Base-by-base conservation (phyloP, 2,329 filamentous ascomycete species). In the Periconia macrospinosa region DNA sequence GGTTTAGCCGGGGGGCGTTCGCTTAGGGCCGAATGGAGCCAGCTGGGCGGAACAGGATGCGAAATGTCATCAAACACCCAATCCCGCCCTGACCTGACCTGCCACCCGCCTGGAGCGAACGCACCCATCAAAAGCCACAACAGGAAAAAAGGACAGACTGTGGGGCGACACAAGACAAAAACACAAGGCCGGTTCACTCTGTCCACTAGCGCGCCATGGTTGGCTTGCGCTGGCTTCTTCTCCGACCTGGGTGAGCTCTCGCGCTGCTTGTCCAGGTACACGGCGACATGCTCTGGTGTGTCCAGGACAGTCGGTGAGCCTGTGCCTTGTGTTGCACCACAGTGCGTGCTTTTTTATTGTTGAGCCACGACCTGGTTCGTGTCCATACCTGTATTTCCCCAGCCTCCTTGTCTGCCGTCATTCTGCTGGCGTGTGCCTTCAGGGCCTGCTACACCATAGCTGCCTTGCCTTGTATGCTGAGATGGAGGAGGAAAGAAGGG, bases 401-500 rank as follows among this genome's bases (percentile, higher is more conserved):
- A 76, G 19, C 56, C 65, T 20, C 60, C 60, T 41, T 65, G 63
- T 53, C 72, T 63, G 53, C 75, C 74, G 44, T 52, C 55, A n/a
- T 37, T 37, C 33, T 13, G 30, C 35, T 66, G 59, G 30, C 64
- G 58, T 48, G 63, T 50, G 9, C 60, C 63, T 50, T 73, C 70
- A 57, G 71, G 62, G 30, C 59, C 67, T 49, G 63, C 62, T 9
- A 65, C 49, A 42, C 74, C 76, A 56, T 77, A 72, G 61, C 77
- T 78, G 52, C 66, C 73, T 62, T 70, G 68, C 49, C 77, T 71
- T 45, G 35, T 62, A 56, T 73, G 71, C 41, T 74, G 67, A 37
- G 72, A 58, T 18, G 57, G 47, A 14, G 68, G 63, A 6, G 76
- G 74, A 40, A 78, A 63, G 62, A 81, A 81, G 11, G 78, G 76